Conservation (phyloP, 495 filamentous ascomycete species). For the Talaromyces proteolyticus region DNA sequence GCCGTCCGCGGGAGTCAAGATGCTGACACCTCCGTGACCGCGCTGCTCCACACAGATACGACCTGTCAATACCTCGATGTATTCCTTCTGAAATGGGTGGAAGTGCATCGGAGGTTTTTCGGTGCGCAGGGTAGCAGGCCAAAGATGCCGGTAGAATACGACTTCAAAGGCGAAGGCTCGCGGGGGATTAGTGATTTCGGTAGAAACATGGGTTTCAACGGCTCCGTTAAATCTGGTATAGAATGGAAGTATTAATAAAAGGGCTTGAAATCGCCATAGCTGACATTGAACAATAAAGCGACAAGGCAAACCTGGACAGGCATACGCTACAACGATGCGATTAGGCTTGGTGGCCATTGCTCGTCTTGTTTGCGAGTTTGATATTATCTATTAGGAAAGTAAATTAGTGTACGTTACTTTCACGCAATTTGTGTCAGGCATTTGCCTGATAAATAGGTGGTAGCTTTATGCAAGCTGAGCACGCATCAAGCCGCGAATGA, state of each 20-base stretch:
- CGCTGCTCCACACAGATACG: constrained; percentile 27
- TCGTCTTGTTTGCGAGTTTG: no score
- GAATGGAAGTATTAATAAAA: neutral
- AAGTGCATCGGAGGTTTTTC: no score
- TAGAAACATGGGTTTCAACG: neutral
- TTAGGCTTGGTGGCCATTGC: neutral
- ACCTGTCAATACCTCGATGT: constrained; percentile 29
- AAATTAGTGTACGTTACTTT: no score
- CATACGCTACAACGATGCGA: neutral
- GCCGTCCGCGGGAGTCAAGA: constrained; percentile 22
- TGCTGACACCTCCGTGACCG: constrained; percentile 21
- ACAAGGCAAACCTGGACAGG: neutral
- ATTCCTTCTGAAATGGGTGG: constrained; percentile 38
- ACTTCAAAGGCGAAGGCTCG: constrained; percentile 32
- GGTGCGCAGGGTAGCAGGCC: no score
- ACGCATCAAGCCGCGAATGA: no score
- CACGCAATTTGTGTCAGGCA: no score
- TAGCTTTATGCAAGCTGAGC: no score
- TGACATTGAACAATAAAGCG: neutral
- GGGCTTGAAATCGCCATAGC: neutral
- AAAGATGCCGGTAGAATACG: no score
- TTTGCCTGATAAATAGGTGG: no score
- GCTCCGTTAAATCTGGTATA: neutral
- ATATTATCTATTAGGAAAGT: no score
- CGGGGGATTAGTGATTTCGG: constrained; percentile 12